Conservation (phyloP, 371 early-diverging fungal species). For the Entomophthora muscae region DNA sequence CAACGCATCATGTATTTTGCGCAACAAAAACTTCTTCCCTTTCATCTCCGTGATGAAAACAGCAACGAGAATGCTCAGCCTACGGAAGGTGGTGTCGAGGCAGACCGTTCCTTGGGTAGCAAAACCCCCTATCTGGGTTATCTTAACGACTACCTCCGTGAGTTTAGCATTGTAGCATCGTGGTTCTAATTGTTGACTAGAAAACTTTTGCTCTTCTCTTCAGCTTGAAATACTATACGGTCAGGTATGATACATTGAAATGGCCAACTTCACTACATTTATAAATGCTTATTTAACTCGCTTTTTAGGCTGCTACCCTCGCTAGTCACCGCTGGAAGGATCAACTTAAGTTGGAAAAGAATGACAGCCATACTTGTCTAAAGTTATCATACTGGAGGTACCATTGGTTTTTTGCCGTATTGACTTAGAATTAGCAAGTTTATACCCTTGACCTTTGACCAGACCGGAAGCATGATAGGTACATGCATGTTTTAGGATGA, state of each 20-base stretch:
- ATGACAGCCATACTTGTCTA: background rate
- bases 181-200: background rate
- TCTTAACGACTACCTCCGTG: background rate
- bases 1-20: background rate
- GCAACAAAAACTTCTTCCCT: slow-evolving; percentile 1
- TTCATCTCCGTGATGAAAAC: background rate
- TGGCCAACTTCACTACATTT: too few relatives aligned
- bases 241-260: background rate
- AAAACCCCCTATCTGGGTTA: background rate
- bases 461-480: background rate
- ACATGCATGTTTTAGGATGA: background rate
- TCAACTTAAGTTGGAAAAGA: background rate
- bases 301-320: background rate
- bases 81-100: background rate
- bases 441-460: background rate
- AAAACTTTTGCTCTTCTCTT: background rate
- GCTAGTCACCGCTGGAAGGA: background rate
- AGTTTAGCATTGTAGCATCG: too few relatives aligned
- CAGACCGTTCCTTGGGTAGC: background rate
- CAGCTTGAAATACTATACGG: background rate
- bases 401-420: too few relatives aligned
- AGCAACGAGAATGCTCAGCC: background rate
- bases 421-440: background rate
- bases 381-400: background rate
- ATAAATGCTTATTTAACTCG: too few relatives aligned